Evolutionary conservation across 2,329 filamentous ascomycete species (phyloP).

Genomic region (Pseudocercospora fuligena): DNA sequence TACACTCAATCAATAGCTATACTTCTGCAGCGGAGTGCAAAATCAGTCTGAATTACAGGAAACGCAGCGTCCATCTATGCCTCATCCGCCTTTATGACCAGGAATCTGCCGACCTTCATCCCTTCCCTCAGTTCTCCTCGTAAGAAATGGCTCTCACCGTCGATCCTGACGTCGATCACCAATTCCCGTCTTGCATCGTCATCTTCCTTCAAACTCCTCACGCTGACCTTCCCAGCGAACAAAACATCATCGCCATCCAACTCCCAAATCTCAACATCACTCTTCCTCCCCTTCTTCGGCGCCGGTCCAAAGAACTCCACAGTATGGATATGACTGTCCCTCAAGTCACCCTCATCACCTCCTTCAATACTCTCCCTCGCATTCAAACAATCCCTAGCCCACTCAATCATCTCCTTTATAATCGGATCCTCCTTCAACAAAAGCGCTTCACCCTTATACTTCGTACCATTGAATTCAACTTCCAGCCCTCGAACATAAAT

Average conservation of each 20-base stretch:
- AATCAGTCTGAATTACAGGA: background rate
- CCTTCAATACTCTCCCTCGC: constrained; percentile 7
- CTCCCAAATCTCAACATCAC: background rate
- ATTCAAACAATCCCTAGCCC: background rate
- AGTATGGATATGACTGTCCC: background rate
- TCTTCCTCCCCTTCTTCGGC: background rate
- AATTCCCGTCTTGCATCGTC: background rate
- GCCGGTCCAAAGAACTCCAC: background rate
- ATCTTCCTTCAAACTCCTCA: background rate
- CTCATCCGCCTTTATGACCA: background rate
- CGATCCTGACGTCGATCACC: background rate
- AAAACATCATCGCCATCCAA: background rate
- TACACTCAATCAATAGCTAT: background rate
- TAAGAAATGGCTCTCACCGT: background rate
- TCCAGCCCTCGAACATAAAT: background rate
- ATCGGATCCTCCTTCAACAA: background rate
- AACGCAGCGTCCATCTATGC: background rate
- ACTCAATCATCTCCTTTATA: background rate
- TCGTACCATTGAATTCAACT: background rate
- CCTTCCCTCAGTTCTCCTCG: background rate
- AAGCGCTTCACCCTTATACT: background rate
- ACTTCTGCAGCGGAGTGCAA: background rate
- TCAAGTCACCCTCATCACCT: background rate
- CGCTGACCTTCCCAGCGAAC: background rate
- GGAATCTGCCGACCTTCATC: background rate